phyloP scores from a whole-genome alignment of 2,329 filamentous ascomycete genomes.

The Neocatenulostroma microsporum region DNA sequence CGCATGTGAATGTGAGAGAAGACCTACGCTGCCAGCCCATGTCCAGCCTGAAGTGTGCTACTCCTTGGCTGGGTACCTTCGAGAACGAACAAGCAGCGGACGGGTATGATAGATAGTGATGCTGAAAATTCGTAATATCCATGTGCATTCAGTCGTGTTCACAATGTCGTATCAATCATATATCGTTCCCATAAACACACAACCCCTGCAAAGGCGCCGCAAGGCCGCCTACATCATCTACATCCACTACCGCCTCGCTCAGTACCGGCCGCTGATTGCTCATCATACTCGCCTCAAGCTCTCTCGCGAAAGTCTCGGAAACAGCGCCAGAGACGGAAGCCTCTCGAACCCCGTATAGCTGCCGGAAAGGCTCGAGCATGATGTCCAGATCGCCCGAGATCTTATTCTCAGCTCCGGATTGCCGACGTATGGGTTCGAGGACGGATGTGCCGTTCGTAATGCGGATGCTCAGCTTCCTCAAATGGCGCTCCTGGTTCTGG shows the following conservation, averaged over 20 bases:
- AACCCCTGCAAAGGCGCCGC: slow-evolving; percentile 10
- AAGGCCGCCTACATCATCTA: slow-evolving; percentile 8
- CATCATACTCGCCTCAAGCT: slow-evolving; percentile 30
- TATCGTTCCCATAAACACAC: slow-evolving; percentile 23
- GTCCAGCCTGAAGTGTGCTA: too few relatives aligned
- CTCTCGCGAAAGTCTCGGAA: slow-evolving; percentile 30
- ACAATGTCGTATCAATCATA: slow-evolving; percentile 9
- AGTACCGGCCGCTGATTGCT: slow-evolving; percentile 8
- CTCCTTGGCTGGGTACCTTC: too few relatives aligned
- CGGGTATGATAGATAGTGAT: too few relatives aligned
- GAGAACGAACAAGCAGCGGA: too few relatives aligned
- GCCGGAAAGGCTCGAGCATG: slow-evolving; percentile 37
- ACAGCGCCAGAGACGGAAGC: slow-evolving; percentile 34
- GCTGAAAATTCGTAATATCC: too few relatives aligned
- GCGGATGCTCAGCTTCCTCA: slow-evolving; percentile 19
- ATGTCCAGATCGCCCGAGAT: slow-evolving; percentile 32
- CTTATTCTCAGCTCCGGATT: slow-evolving; percentile 17
- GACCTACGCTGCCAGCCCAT: too few relatives aligned
- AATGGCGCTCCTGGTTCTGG: background rate
- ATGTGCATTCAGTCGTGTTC: too few relatives aligned
- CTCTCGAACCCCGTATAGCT: slow-evolving; percentile 30
- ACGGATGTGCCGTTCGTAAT: slow-evolving; percentile 27
- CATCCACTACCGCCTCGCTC: slow-evolving; percentile 5
- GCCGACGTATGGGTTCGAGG: slow-evolving; percentile 20
- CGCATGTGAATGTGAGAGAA: too few relatives aligned